These are phyloP conservation scores for Solanum virginianum DNA, from an alignment of 257 asterid species.

Conservation along the genomic window DNA sequence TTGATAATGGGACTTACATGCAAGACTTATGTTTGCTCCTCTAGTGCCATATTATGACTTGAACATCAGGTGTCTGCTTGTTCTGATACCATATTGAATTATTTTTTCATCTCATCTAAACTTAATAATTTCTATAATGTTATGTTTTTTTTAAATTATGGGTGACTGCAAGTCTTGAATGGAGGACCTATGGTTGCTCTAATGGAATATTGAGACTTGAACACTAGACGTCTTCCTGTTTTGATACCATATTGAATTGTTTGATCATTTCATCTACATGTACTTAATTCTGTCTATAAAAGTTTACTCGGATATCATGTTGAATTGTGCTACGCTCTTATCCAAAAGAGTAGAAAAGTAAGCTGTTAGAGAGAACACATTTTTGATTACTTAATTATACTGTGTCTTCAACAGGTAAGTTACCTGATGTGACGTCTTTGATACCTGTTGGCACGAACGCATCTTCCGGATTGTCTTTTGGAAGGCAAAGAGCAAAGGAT, in stretches of 20 bases:
- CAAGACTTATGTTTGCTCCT: not conserved
- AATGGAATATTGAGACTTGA: not conserved
- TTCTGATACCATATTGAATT: not conserved
- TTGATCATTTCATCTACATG: not conserved
- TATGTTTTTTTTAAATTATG: no score
- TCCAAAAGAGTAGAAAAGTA: not conserved
- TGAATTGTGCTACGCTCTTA: not conserved
- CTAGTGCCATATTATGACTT: not conserved
- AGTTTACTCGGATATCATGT: not conserved
- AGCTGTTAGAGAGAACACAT: not conserved
- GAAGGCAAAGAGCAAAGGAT: constrained; percentile 50
- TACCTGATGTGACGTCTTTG: constrained; percentile 48
- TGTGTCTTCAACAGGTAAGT: not conserved
- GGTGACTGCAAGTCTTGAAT: no score
- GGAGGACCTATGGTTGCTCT: no score
- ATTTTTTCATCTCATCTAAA: no score
- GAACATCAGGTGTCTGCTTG: not conserved
- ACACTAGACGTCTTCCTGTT: not conserved
- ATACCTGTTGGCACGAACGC: constrained; percentile 43
- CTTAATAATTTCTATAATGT: no score
- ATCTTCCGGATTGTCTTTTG: constrained; percentile 46
- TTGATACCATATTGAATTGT: not conserved
- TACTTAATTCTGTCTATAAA: not conserved
- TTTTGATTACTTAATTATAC: not conserved
- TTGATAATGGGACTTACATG: not conserved